Evolutionary conservation across 2,329 filamentous ascomycete genomes (phyloP).

Genomic region (Hypoxylon sp.): DNA sequence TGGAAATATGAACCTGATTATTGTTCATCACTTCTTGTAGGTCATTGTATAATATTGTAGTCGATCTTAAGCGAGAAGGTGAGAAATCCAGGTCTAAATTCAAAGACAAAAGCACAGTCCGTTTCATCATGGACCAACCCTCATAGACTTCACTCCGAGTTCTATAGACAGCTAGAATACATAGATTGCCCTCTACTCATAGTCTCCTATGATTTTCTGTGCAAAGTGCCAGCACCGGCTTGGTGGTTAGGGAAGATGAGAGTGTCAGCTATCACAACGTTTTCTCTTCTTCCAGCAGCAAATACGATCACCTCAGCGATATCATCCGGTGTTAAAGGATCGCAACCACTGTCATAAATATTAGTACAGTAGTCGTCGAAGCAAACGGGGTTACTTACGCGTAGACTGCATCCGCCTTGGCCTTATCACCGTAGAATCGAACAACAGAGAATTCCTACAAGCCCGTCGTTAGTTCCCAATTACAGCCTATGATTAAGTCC

Average conservation of each 20-base stretch:
- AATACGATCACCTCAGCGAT: conserved; percentile 86
- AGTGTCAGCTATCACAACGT: conserved; percentile 84
- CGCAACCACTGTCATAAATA: conserved; percentile 54
- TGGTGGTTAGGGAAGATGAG: conserved; percentile 84
- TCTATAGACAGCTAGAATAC: conserved; percentile 38
- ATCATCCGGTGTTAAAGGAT: conserved; percentile 82
- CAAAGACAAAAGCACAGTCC: not conserved
- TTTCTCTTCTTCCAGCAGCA: conserved; percentile 80
- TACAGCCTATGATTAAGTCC: not conserved
- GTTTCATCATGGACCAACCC: not conserved
- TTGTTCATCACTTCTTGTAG: not conserved
- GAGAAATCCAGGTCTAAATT: conserved; percentile 1
- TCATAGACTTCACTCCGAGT: conserved; percentile 7
- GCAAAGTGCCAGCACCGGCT: conserved; percentile 57
- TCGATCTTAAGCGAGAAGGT: not conserved
- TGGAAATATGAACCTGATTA: not conserved
- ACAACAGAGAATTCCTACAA: conserved; percentile 79
- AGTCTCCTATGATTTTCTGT: conserved; percentile 48
- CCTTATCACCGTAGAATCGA: conserved; percentile 80
- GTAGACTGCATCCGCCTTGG: conserved; percentile 80
- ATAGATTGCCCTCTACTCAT: conserved; percentile 9
- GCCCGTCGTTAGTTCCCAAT: conserved; percentile 8
- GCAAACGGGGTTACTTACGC: conserved; percentile 62
- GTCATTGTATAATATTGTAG: not conserved
- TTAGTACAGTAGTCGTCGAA: conserved; percentile 46